phyloP scores from a whole-genome alignment of 2,329 filamentous ascomycete species.

The Arthrobotrys megalospora region DNA sequence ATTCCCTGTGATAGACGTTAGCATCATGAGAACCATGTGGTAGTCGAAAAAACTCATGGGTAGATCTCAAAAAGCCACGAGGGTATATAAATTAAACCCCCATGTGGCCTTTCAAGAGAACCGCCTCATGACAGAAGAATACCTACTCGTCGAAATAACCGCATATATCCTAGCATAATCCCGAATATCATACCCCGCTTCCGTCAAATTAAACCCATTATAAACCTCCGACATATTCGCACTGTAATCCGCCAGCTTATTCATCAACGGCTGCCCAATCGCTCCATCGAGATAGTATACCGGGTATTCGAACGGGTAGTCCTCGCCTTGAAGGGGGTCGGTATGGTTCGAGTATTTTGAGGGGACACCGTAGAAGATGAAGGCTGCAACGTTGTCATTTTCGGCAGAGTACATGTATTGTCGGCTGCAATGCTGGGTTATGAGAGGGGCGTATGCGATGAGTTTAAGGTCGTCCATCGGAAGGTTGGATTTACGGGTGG shows the following conservation, averaged over 20 bases:
- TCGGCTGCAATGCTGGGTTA: slow-evolving; percentile 79
- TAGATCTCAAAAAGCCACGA: not conserved
- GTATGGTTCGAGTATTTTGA: slow-evolving; percentile 68
- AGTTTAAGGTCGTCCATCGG: slow-evolving; percentile 79
- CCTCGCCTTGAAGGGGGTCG: slow-evolving; percentile 76
- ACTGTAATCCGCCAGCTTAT: slow-evolving; percentile 81
- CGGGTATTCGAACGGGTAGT: slow-evolving; percentile 77
- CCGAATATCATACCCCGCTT: slow-evolving; percentile 71
- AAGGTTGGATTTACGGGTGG: slow-evolving; percentile 80
- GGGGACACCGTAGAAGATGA: slow-evolving; percentile 75
- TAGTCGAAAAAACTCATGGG: not conserved
- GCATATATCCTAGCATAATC: slow-evolving; percentile 64
- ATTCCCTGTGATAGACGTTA: slow-evolving; percentile 69
- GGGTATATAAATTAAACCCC: not conserved
- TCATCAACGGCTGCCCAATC: slow-evolving; percentile 78
- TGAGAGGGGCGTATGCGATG: slow-evolving; percentile 90
- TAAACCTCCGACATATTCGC: slow-evolving; percentile 78
- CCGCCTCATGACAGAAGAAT: slow-evolving; percentile 63
- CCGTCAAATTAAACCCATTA: slow-evolving; percentile 73
- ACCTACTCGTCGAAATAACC: slow-evolving; percentile 71
- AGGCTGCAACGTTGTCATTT: slow-evolving; percentile 74
- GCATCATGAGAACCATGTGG: slow-evolving; percentile 43
- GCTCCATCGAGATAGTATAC: slow-evolving; percentile 84
- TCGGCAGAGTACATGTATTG: slow-evolving; percentile 78
- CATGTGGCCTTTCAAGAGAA: not conserved